Conservation (phyloP, 805 yeast genomes). For the Priceomyces haplophilus region DNA sequence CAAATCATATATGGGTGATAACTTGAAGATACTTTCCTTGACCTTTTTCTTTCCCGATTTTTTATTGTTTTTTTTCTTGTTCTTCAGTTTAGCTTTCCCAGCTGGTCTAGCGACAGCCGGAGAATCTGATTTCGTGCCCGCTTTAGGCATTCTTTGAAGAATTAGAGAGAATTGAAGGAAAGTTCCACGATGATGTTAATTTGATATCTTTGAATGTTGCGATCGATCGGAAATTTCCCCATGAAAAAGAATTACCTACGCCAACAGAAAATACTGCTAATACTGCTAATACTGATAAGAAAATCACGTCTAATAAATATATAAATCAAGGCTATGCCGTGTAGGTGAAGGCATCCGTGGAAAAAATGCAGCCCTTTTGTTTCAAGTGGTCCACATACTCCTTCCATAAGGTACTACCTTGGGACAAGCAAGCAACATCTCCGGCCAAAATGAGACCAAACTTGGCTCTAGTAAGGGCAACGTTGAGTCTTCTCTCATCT, state of each 20-base stretch:
- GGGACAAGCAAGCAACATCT: conserved; percentile 39
- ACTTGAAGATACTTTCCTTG: conserved; percentile 11
- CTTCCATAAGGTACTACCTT: conserved; percentile 50
- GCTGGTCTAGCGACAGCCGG: not conserved
- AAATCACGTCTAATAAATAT: not conserved
- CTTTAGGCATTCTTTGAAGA: conserved; percentile 2
- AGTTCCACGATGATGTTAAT: not conserved
- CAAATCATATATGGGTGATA: conserved; percentile 73
- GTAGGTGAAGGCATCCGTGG: conserved; percentile 12
- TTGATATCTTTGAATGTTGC: not conserved
- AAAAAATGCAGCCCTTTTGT: conserved; percentile 27
- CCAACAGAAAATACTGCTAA: no score
- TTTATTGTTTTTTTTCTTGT: not conserved
- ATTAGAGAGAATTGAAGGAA: not conserved
- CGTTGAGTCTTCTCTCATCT: conserved; percentile 84
- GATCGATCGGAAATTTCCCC: not conserved
- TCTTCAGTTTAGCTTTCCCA: not conserved
- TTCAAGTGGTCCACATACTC: conserved; percentile 44
- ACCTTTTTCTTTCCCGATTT: not conserved
- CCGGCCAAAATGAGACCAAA: conserved; percentile 61
- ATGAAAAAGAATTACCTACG: not conserved
- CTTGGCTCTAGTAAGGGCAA: conserved; percentile 84
- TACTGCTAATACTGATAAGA: no score
- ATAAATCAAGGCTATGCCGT: conserved; percentile 3
- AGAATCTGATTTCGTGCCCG: not conserved